Base-by-base conservation (phyloP, 805 yeast species). In the Cyberlindnera subsufficiens region DNA sequence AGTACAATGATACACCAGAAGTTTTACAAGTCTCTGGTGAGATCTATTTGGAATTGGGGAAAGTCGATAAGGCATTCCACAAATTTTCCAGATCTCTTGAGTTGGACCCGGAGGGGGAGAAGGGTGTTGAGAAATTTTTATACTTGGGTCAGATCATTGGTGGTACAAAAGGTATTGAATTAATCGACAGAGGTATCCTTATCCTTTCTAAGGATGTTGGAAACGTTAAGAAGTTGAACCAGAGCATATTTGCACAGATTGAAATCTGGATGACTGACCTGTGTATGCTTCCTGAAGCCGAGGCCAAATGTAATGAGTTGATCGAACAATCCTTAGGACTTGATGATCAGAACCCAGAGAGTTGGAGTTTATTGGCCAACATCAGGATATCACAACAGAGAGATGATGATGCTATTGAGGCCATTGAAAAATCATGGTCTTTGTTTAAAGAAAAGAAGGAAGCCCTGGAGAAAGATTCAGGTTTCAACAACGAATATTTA, bases 201-300 rank as follows among this genome's bases (percentile, higher is more conserved):
- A 69, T 70, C 39, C 64, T 83, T 40, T 69, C 74, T 39, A 64
- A 65, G 33, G 46, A 62, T 9, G 42, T 35, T 13, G 40, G 44
- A 4, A 52, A 58, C 15, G 60, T 74, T 16, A 75, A 75, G 49
- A 86, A 84, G 58, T 59, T 87, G 38, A 78, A 83, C 49, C 85
- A 81, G 57, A 96, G 91, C 0, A 67, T 87, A 22, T 80, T 91
- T 52, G 82, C 96, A 6, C 75, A 83, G 67, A 85, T 93, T 56
- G 99, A 91, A 64, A 84, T 87, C 44, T 90, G 96, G 96, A 87
- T 89, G 97, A 91, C 98, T 1, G 97, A 91, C 67, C 68, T 90
- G 50, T 90, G 98, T 68, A 88, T 90, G 96, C 95, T 87, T 55
- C 79, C 79, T 3, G 80, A 82, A 51, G 98, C 98, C 2, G 98